Base-by-base conservation (phyloP, 441 rosid genomes). In the Populus hybrid region DNA sequence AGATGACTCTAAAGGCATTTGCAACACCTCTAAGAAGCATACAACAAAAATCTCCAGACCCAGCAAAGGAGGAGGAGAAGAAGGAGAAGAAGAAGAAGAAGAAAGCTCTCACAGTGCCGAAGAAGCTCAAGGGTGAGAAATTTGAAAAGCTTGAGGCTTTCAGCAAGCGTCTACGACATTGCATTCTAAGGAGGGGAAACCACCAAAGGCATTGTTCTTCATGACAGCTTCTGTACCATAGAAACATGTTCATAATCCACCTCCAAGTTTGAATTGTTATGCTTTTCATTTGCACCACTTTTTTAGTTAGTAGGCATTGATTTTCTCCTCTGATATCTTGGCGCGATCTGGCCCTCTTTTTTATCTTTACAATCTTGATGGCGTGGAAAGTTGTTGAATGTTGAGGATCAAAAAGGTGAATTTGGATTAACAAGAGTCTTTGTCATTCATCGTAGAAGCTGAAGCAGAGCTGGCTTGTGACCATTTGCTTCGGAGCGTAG, bases 91-190 rank as follows among this genome's bases (percentile, higher is more conserved):
- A 30, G 5, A 30, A 30, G 82, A 88, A 87, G 83, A 90, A 89
- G 83, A 88, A 86, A 83, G 81, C 76, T 69, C 72, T 76, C 76
- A 70, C 75, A 73, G 79, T 69, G 76, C 73, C 88, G 23, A 89
- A 90, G 87, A 95, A 87, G 88, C 80, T 86, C 35, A 92, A 83
- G 85, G 90, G 84, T 32, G 95, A 91, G 79, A 90, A 85, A 72
- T 78, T 91, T 28, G 93, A 89, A 78, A 92, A 85, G 86, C 87
- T 92, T 23, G 98, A 92, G 84, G 97, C 98, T 21, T 84, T 96
- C 28, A 84, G 95, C 83, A 95, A 85, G 81, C 86, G 92, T 61
- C 78, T 94, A 67, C 88, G 95, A 26, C 95, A 79, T 79, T 84
- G 95, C 88, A 88, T 94, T 80, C 87, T 87, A 76, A 85, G 81